A percentile compares a stretch with the other conserved stretches of the same genome.
Conservation (phyloP, 192 early-diverging fungal species). For the Coemansia sp. region DNA sequence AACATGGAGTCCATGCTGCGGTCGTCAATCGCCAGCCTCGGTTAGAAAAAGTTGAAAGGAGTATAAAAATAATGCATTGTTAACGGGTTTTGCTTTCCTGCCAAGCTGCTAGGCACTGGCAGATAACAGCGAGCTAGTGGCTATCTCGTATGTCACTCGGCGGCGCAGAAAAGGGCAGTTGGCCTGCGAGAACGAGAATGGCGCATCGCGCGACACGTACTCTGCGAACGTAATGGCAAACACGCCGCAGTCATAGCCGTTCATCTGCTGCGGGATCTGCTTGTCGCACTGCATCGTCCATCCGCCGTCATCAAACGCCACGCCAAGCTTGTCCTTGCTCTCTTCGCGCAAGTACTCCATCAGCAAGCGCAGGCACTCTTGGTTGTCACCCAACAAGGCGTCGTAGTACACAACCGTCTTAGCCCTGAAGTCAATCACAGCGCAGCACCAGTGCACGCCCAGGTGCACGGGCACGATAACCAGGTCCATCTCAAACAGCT, state of each 20-base stretch:
- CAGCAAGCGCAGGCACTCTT: conserved; percentile 43
- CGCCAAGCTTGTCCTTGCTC: conserved; percentile 67
- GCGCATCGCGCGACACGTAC: conserved; percentile 55
- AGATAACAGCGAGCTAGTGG: conserved; percentile 33
- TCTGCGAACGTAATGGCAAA: conserved; percentile 90
- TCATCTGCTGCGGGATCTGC: conserved; percentile 77
- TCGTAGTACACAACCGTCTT: conserved; percentile 80
- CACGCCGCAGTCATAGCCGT: conserved; percentile 94
- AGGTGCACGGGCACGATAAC: conserved; percentile 84
- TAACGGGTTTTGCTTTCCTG: background rate
- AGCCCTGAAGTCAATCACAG: conserved; percentile 57
- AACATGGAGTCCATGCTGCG: conserved; percentile 22
- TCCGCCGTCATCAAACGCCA: conserved; percentile 55
- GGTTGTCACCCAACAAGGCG: conserved; percentile 69
- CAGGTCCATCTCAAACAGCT: conserved; percentile 68
- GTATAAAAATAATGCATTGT: background rate
- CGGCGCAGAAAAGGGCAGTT: conserved; percentile 70
- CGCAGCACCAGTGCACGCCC: conserved; percentile 72
- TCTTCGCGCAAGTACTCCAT: conserved; percentile 71
- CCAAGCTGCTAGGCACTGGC: background rate
- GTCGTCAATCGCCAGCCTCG: conserved; percentile 7
- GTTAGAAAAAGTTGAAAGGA: too few species aligned
- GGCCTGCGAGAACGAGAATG: conserved; percentile 69
- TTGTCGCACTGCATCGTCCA: conserved; percentile 70
- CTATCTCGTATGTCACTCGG: conserved; percentile 77